Evolutionary conservation across 306 rosid species (phyloP), one percentile per base, ranked within the genome.

Genomic region (Notholithocarpus densiflorus): DNA sequence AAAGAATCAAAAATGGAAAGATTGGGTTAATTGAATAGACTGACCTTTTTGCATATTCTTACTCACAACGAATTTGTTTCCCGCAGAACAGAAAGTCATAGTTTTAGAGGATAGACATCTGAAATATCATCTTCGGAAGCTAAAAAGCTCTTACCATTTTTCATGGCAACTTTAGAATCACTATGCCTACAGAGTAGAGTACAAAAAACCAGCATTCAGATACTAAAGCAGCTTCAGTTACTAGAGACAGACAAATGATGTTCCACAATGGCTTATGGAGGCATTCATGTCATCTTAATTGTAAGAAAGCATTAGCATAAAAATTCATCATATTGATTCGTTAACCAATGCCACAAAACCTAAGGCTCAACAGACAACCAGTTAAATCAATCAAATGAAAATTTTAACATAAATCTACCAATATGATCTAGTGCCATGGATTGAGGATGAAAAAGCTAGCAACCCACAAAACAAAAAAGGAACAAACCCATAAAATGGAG

Each of bases 81-180:
- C 73, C 81, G 89, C 80, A 81, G 89, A 82, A 88, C 84, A 64
- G 94, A 93, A 83, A 95, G 94, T 85, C 96, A 86, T 54, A 95
- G 98, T 74, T 93, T 96, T 75, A 95, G 88, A 32, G 99, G 99
- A 87, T 95, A 95, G 76, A 95, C 97, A 84, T 93, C 99, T 9
- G 85, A 81, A 80, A 90, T 93, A 87, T 91, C 92, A 84, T 86
- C 89, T 80, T 88, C 91, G 8, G 90, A 89, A 61, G 92, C 94
- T 53, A 92, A 91, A 82, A 93, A 93, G 52, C 86, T 90, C 86
- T 78, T 83, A 73, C 87, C 87, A 78, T 93, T 89, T 87, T 89
- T 95, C 73, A 51, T 66, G 71, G 90, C 80, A 34, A 72, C 82
- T 87, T 90, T 93, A 13, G 90, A 88, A 84, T 89, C 94, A 80